These are phyloP conservation scores for Furcasterigmium furcatum DNA, from an alignment of 2,329 filamentous ascomycete genomes.

Conservation along the genomic window DNA sequence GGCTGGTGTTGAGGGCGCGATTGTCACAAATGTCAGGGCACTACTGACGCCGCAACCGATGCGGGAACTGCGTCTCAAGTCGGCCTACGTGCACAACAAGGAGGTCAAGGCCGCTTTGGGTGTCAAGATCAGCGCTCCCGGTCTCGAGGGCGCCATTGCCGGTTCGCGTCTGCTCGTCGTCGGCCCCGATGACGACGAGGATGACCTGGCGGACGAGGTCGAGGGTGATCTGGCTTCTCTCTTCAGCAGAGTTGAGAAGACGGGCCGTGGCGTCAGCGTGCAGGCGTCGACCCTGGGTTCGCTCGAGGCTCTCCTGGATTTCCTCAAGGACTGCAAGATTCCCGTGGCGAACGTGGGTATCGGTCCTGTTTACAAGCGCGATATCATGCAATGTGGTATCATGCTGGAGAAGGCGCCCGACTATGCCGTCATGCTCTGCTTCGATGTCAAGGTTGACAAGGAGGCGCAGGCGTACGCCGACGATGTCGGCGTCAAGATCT, in stretches of 20 bases:
- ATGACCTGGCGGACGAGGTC: conserved; percentile 94
- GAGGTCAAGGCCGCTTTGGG: conserved; percentile 97
- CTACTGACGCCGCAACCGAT: conserved; percentile 89
- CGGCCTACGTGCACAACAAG: conserved; percentile 97
- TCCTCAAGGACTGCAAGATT: conserved; percentile 94
- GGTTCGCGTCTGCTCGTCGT: conserved; percentile 93
- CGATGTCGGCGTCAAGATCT: conserved; percentile 93
- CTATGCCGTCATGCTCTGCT: conserved; percentile 98
- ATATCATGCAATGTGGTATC: conserved; percentile 90
- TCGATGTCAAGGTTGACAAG: conserved; percentile 99
- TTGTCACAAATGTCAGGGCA: conserved; percentile 91
- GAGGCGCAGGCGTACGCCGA: conserved; percentile 89
- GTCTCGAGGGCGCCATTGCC: conserved; percentile 92
- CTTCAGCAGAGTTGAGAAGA: conserved; percentile 86
- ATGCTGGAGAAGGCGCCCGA: conserved; percentile 97
- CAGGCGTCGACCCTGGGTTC: conserved; percentile 97
- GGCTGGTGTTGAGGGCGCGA: conserved; percentile 94
- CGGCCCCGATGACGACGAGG: conserved; percentile 92
- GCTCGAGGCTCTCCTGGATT: conserved; percentile 92
- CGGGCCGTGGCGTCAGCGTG: conserved; percentile 91
- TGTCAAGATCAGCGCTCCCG: conserved; percentile 97
- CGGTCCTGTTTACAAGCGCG: conserved; percentile 95
- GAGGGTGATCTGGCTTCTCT: conserved; percentile 91
- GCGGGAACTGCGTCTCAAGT: conserved; percentile 93
- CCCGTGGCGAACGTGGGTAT: conserved; percentile 97